These are phyloP conservation scores for Solanum raphanifolium DNA, from an alignment of 257 asterid species.

Conservation along the genomic window DNA sequence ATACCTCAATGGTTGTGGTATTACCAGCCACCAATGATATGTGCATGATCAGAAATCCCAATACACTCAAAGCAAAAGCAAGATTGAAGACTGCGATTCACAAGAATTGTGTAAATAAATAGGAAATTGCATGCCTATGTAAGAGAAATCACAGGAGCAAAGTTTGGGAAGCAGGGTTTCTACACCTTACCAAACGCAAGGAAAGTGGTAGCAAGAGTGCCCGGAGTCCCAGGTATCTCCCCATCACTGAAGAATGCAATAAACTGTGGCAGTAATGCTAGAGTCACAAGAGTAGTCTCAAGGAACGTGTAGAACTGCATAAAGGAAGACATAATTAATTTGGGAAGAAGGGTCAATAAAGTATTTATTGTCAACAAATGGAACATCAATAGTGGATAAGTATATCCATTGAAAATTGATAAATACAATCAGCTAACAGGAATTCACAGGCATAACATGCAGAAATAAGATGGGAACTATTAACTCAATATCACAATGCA, in stretches of 20 bases:
- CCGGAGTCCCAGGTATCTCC: slow-evolving; percentile 90
- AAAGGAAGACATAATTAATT: slow-evolving; percentile 5
- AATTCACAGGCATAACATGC: neutral
- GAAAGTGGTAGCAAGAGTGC: slow-evolving; percentile 91
- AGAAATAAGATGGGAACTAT: neutral
- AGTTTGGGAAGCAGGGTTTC: neutral
- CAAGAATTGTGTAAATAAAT: slow-evolving; percentile 3
- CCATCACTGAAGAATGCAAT: slow-evolving; percentile 88
- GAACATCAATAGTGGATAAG: neutral
- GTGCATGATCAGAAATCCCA: slow-evolving; percentile 98
- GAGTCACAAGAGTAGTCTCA: slow-evolving; percentile 74
- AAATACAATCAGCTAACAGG: neutral
- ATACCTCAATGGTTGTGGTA: slow-evolving; percentile 97
- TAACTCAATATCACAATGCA: neutral
- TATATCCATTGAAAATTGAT: neutral
- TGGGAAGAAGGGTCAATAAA: neutral
- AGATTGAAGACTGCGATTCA: slow-evolving; percentile 62
- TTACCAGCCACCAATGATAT: slow-evolving; percentile 77
- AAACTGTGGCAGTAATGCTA: slow-evolving; percentile 73
- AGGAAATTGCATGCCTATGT: neutral
- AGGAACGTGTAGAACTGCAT: slow-evolving; percentile 92
- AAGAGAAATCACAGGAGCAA: neutral
- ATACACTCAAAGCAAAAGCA: slow-evolving; percentile 91
- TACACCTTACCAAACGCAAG: slow-evolving; percentile 63
- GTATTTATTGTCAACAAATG: neutral